Base-by-base conservation (phyloP, 768 basidiomycete genomes). In the Pholiota molesta region DNA sequence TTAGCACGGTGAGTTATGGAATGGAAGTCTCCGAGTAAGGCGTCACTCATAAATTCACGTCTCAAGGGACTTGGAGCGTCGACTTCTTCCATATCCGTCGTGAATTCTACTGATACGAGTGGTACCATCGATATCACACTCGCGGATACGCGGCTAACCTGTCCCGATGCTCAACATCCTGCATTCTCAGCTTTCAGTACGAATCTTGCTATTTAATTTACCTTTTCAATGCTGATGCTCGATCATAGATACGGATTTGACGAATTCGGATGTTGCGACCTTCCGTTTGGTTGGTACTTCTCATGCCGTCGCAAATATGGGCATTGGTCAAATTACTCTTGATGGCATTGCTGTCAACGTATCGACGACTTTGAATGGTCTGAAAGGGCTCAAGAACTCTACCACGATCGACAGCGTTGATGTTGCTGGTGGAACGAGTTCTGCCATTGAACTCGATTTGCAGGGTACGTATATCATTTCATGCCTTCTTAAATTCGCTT, bases 321-420 rank as follows among this genome's bases (percentile, higher is more conserved):
- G 81, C 68, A 78, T 90, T 57, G 90, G 90, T 40, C 77, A 83
- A 65, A 84, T 92, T 60, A 86, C 83, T n/a, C 79, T 92, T 8
- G 82, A 89, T 69, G 81, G 87, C 5, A 91, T 92, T 71, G 84
- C 83, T 60, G 88, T 92, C 70, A 85, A 90, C 64, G 89, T 91
- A 2, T 78, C 87, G 7, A 86, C 87, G 5, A 78, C 75, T 16
- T 73, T 92, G 52, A 74, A 78, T 21, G 90, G 90, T 33, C 72
- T 92, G 13, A 79, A 80, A 67, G 89, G 89, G 29, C 72, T 91
- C 45, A 80, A 86, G 47, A 83, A 81, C 10, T 72, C 81, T 66
- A 85, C 83, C 9, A 75, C 74, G 7, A 89, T 92, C 58, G 73
- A 79, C 26, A 74, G 68, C 14, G 88, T 92, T 17, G 89, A 92